Conservation (phyloP, 208 protist genomes). For the Herpetomonas muscarum region DNA sequence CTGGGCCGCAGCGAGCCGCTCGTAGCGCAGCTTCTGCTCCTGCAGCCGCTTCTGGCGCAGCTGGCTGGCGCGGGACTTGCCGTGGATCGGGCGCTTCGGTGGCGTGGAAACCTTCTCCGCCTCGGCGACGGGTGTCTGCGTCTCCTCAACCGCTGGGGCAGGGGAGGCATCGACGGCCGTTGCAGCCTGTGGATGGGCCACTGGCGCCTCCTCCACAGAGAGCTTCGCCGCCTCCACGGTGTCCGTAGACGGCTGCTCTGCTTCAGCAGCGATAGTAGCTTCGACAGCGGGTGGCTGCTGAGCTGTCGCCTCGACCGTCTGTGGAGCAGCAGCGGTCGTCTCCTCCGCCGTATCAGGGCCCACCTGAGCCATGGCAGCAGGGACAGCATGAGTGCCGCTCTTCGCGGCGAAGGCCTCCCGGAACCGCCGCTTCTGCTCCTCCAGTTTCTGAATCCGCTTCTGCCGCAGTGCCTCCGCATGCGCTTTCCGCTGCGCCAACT, state of each 20-base stretch:
- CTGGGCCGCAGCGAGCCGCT: neutral
- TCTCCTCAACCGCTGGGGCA: neutral
- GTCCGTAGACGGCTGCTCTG: too few species aligned
- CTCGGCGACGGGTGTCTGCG: neutral
- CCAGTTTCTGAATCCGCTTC: too few species aligned
- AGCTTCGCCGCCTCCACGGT: neutral
- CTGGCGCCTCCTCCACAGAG: neutral
- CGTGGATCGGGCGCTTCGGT: neutral
- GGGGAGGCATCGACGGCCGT: neutral
- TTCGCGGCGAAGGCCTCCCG: too few species aligned
- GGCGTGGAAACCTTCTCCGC: neutral
- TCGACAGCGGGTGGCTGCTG: neutral
- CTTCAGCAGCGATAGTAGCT: too few species aligned
- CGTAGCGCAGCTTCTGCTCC: neutral
- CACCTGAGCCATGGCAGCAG: neutral
- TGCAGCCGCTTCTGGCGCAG: conserved; percentile 1
- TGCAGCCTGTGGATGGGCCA: neutral
- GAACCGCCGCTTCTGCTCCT: too few species aligned
- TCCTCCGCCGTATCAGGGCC: neutral
- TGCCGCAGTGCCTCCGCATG: too few species aligned
- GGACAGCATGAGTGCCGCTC: neutral
- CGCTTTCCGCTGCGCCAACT: too few species aligned
- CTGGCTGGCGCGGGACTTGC: neutral
- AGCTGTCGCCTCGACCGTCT: too few species aligned
- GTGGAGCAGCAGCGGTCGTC: too few species aligned